Base-by-base conservation (phyloP, 441 rosid species). In the Populus hybrid region DNA sequence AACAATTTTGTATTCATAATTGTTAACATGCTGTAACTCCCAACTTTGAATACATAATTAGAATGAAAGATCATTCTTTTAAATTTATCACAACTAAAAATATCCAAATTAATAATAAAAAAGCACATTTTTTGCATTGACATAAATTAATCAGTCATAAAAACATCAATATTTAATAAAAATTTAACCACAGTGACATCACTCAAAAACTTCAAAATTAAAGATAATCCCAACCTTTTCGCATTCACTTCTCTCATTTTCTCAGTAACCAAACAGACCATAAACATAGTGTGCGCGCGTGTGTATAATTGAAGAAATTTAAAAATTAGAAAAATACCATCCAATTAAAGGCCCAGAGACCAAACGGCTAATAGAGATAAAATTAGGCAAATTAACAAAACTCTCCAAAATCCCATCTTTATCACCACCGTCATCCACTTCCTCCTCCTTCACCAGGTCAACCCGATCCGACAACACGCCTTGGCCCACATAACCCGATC, bases 261-360 rank as follows among this genome's bases (percentile, higher is more conserved):
- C 28, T 40, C 18, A 20, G n/a, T 12, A 59, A 61, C 11, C 8
- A 61, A 26, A 40, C 18, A 20, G 64, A 14, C 7, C 57, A 46
- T 46, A 14, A 46, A 14, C 57, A 46, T 3, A 46, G 3, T 38
- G 14, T 10, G 6, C 1, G 36, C 6, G 36, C 0, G 36, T 34
- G 36, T 34, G 36, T 34, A n/a, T 11, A 14, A 21, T 54, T 50
- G 12, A 10, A 69, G 59, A 6, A 26, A 70, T 46, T 46, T 36
- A 20, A 26, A 24, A 30, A 28, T 26, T 9, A 54, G 73, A 28
- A 71, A 57, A 79, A 40, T 86, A 95, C 99, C 99, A 91, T 87
- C 97, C 92, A 76, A 95, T 87, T 61, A 87, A 78, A 82, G 98
- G 99, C 64, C 99, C 98, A 78, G 98, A 95, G 69, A 87, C 88